A percentile compares a stretch with the other conserved stretches of the same genome.
These are phyloP conservation scores for Neocatenulostroma microsporum DNA, from an alignment of 2,329 filamentous ascomycete species.

Conservation along the genomic window DNA sequence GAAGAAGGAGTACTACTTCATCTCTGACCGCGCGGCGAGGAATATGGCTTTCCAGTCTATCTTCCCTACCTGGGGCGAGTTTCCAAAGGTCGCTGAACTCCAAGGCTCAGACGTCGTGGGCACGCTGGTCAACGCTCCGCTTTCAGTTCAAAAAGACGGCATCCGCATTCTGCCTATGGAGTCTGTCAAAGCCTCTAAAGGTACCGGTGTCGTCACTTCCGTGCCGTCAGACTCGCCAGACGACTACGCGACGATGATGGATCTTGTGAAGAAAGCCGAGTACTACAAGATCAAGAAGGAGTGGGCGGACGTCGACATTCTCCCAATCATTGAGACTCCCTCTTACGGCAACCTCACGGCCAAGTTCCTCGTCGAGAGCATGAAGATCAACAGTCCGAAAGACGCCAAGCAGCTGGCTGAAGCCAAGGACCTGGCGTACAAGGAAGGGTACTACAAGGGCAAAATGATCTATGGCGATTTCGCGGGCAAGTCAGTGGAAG, in stretches of 20 bases:
- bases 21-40: slow-evolving; percentile 72
- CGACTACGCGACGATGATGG: slow-evolving; percentile 81
- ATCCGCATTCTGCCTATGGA: slow-evolving; percentile 95
- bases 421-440: slow-evolving; percentile 94
- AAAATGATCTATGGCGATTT: slow-evolving; percentile 81
- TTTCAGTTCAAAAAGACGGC: slow-evolving; percentile 75
- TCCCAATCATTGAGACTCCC: slow-evolving; percentile 84
- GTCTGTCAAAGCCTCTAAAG: slow-evolving; percentile 82
- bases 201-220: slow-evolving; percentile 91
- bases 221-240: slow-evolving; percentile 95
- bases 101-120: slow-evolving; percentile 75
- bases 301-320: slow-evolving; percentile 85
- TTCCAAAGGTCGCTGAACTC: slow-evolving; percentile 67
- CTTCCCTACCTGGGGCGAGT: slow-evolving; percentile 67
- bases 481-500: slow-evolving; percentile 77
- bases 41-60: slow-evolving; percentile 96
- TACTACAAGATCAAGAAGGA: slow-evolving; percentile 96
- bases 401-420: slow-evolving; percentile 83
- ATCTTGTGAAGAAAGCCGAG: slow-evolving; percentile 88
- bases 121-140: slow-evolving; percentile 79
- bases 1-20: slow-evolving; percentile 69
- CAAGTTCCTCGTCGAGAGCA: slow-evolving; percentile 72
- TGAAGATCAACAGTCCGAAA: slow-evolving; percentile 96
- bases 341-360: slow-evolving; percentile 80
- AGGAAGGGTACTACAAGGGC: slow-evolving; percentile 95